Evolutionary conservation across 371 early-diverging fungal species (phyloP).

Genomic region (Circinella umbellata): DNA sequence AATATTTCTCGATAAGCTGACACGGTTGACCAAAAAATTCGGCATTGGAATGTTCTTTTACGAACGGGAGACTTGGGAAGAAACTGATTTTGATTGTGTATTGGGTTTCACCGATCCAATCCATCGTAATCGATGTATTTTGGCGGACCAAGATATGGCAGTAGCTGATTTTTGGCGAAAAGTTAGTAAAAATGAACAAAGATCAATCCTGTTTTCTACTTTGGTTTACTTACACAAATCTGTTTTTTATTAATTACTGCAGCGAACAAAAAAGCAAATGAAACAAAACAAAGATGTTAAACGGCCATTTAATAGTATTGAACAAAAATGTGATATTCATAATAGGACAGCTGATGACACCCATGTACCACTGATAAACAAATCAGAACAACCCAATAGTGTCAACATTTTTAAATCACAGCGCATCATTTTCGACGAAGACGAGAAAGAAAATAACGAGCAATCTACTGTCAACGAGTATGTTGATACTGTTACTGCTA

Average conservation of each 20-base stretch:
- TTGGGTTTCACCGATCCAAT: background rate
- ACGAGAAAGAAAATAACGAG: background rate
- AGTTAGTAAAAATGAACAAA: background rate
- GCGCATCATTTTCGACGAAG: no score
- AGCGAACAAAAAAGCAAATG: background rate
- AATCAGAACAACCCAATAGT: background rate
- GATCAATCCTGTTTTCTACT: no score
- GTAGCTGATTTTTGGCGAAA: constrained; percentile 6
- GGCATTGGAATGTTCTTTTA: constrained; percentile 8
- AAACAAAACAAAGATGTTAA: background rate
- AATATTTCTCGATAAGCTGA: constrained; percentile 1
- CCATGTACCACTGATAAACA: background rate
- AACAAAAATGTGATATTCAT: background rate
- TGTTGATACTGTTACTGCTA: background rate
- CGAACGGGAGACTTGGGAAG: background rate
- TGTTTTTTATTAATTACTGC: no score
- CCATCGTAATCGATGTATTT: background rate
- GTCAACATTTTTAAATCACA: no score
- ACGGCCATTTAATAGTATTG: background rate
- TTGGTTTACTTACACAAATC: no score
- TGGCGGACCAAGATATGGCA: constrained; percentile 1
- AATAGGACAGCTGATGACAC: background rate
- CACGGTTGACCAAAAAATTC: background rate
- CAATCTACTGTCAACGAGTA: background rate
- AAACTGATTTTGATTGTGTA: background rate